phyloP scores from a whole-genome alignment of 768 basidiomycete species.

The Punctularia strigosozonata region DNA sequence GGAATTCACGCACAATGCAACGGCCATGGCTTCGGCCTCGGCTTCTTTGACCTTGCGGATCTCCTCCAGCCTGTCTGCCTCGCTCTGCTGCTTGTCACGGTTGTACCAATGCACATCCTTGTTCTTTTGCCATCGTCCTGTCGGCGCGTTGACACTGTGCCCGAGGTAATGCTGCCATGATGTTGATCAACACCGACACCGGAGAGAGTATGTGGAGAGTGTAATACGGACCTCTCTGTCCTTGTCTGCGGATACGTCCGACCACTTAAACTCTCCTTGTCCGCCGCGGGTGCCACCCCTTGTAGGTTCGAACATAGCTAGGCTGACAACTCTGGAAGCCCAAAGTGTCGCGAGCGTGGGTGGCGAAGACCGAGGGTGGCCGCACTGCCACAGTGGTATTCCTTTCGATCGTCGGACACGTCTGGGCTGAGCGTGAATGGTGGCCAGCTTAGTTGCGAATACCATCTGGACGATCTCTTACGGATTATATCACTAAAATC shows the following conservation, averaged over 20 bases:
- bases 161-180: conserved; percentile 77
- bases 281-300: conserved; percentile 88
- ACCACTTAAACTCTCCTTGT: conserved; percentile 85
- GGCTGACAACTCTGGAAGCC: no score
- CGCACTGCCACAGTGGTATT: no score
- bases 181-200: neutral
- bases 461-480: no score
- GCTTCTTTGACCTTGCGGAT: conserved; percentile 74
- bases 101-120: conserved; percentile 95
- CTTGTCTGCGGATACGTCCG: conserved; percentile 85
- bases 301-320: conserved; percentile 72
- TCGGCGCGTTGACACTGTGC: conserved; percentile 89
- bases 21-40: conserved; percentile 79
- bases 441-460: no score
- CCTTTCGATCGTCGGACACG: no score
- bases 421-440: no score
- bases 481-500: no score
- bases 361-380: no score
- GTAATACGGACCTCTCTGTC: conserved; percentile 63
- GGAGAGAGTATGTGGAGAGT: neutral
- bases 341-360: no score
- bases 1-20: conserved; percentile 49
- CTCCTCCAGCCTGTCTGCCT: conserved; percentile 53
- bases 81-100: conserved; percentile 38
- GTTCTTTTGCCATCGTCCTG: conserved; percentile 95